Conservation (phyloP, 768 basidiomycete species). For the Lactifluus echinatus region DNA sequence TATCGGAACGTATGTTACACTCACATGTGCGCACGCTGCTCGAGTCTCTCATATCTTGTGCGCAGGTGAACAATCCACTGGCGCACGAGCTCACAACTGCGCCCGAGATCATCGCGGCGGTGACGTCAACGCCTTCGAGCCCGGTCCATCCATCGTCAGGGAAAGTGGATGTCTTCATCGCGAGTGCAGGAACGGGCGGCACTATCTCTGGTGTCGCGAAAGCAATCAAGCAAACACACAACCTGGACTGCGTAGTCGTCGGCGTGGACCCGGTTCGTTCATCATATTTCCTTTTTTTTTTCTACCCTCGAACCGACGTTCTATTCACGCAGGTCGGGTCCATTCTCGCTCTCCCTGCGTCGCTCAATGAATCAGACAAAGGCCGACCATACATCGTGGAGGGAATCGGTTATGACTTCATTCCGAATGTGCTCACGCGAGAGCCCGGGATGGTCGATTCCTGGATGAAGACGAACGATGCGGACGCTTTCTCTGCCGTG, state of each 20-base stretch:
- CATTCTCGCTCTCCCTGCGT: constrained; percentile 66
- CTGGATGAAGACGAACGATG: constrained; percentile 86
- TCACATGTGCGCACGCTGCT: background rate
- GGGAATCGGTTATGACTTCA: constrained; percentile 95
- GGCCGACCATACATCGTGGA: constrained; percentile 69
- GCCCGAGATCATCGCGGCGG: constrained; percentile 81
- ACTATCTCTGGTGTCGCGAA: constrained; percentile 84
- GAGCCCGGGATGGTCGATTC: constrained; percentile 46
- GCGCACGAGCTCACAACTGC: constrained; percentile 90
- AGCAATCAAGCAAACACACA: constrained; percentile 72
- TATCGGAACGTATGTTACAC: constrained; percentile 57
- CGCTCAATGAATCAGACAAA: constrained; percentile 45
- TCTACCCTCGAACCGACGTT: background rate
- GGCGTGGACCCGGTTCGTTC: constrained; percentile 82
- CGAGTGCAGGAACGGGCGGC: constrained; percentile 90
- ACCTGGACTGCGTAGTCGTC: constrained; percentile 64
- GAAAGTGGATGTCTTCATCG: constrained; percentile 75
- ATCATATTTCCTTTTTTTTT: background rate
- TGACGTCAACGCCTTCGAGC: constrained; percentile 57
- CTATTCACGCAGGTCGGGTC: constrained; percentile 61
- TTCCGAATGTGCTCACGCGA: constrained; percentile 80
- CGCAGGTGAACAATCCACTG: constrained; percentile 70
- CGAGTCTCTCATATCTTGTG: constrained; percentile 15
- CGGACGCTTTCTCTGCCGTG: constrained; percentile 71
- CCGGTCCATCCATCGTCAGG: constrained; percentile 49